phyloP scores from a whole-genome alignment of 2,329 filamentous ascomycete genomes.

The Pseudogymnoascus sp. region DNA sequence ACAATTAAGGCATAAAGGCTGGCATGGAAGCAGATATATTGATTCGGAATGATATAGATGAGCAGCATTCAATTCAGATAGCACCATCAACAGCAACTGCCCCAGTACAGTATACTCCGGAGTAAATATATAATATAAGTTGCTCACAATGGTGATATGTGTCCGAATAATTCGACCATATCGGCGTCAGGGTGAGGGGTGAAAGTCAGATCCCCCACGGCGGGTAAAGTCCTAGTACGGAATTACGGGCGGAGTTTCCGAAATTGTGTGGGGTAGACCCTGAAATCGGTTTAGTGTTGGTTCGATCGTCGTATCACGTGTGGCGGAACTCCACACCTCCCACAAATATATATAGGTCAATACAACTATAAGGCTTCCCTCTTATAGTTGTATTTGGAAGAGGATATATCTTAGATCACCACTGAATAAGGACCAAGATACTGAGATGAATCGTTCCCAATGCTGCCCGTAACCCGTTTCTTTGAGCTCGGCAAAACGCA shows the following conservation, averaged over 20 bases:
- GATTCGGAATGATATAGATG: not conserved
- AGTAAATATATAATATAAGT: not conserved
- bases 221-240: slow-evolving; percentile 4
- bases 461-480: not conserved
- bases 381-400: not conserved
- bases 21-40: not conserved
- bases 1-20: not conserved
- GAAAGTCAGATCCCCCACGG: slow-evolving; percentile 4
- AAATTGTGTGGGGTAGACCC: not conserved
- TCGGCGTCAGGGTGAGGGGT: not conserved
- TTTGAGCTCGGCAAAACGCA: not conserved
- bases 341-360: not conserved
- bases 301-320: not conserved
- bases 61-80: not conserved
- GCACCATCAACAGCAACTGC: not conserved
- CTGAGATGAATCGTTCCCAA: not conserved
- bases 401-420: not conserved
- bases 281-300: not conserved
- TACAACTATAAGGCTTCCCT: no score
- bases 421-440: not conserved
- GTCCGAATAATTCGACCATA: not conserved
- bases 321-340: not conserved
- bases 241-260: slow-evolving; percentile 4
- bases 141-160: not conserved
- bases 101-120: no score